Evolutionary conservation across 148 eudicot genomes (phyloP).

Genomic region (Nepenthes gracilis): DNA sequence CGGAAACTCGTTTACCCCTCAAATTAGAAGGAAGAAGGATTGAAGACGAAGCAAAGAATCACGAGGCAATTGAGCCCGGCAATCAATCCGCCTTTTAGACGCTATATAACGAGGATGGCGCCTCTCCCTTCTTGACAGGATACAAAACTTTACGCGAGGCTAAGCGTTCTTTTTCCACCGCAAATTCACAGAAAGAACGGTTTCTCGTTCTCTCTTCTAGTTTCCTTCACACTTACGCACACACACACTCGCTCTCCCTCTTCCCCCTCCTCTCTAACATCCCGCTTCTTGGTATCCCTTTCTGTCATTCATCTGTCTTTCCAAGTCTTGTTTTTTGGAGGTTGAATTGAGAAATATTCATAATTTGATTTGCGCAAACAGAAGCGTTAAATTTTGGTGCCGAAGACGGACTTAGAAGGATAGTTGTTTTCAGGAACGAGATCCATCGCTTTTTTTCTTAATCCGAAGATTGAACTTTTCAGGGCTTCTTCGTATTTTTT

Average conservation of each 20-base stretch:
- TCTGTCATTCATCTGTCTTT: constrained; percentile 66
- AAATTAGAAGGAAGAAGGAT: too few relatives aligned
- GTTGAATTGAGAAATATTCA: too few relatives aligned
- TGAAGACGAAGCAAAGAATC: too few relatives aligned
- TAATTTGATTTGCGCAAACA: too few relatives aligned
- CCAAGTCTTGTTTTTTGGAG: constrained; percentile 18
- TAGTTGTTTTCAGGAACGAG: constrained; percentile 61
- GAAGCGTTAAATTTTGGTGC: neutral
- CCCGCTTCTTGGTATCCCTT: constrained; percentile 85
- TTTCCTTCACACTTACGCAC: neutral
- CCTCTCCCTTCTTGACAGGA: too few relatives aligned
- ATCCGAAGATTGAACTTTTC: neutral
- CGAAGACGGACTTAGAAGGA: constrained; percentile 21
- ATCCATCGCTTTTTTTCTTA: neutral
- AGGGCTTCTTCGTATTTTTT: neutral
- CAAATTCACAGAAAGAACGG: neutral
- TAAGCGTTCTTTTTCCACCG: constrained; percentile 10
- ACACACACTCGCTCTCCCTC: neutral
- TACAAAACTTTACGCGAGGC: constrained; percentile 13
- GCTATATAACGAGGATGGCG: too few relatives aligned
- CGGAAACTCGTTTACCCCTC: too few relatives aligned
- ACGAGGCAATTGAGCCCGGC: too few relatives aligned
- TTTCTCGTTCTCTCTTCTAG: constrained; percentile 7
- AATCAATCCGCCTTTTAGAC: too few relatives aligned
- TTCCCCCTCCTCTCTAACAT: constrained; percentile 23